Base-by-base conservation (phyloP, 345 rosid genomes). In the Ceriops tagal region DNA sequence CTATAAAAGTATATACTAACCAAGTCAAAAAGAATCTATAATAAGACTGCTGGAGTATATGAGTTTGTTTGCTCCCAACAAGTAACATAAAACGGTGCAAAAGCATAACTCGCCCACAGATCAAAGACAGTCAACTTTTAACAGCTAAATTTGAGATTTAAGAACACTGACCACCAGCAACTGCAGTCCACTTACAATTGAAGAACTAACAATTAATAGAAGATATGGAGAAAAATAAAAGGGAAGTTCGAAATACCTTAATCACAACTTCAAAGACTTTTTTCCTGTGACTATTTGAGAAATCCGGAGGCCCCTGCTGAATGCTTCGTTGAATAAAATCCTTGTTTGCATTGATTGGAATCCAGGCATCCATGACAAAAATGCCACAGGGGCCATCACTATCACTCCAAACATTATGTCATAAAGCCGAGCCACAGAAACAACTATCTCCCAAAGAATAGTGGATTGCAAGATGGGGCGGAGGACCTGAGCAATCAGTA, bases 321-420 rank as follows among this genome's bases (percentile, higher is more conserved):
- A 92, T 47, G 96, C 98, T 57, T 92, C 98, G 61, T 92, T 92
- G 69, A 92, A 92, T 64, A 92, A 78, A 56, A 92, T 86, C 71
- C 96, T 80, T 0, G 98, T 90, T 79, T 92, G 96, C 98, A 92
- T 92, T 58, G 90, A 79, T 82, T 92, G 96, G 77, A 90, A 86
- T 69, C 98, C 98, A 69, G 98, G 96, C 83, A 92, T 72, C 98
- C 98, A 92, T 43, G 98, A 90, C 49, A 92, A 77, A 67, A 92
- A 82, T 27, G 98, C 98, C 69, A 92, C 87, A 26, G 98, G 98
- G 61, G 77, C 76, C 96, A 92, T 81, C 62, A 87, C 88, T 65
- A 90, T 86, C 72, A 92, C 84, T 53, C 96, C 98, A 68, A 90
- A 85, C 82, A 82, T 78, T 64, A 90, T 69, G 62, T 92, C 98